phyloP scores from a whole-genome alignment of 768 basidiomycete genomes.

The Strobilomyces echinocephalus region DNA sequence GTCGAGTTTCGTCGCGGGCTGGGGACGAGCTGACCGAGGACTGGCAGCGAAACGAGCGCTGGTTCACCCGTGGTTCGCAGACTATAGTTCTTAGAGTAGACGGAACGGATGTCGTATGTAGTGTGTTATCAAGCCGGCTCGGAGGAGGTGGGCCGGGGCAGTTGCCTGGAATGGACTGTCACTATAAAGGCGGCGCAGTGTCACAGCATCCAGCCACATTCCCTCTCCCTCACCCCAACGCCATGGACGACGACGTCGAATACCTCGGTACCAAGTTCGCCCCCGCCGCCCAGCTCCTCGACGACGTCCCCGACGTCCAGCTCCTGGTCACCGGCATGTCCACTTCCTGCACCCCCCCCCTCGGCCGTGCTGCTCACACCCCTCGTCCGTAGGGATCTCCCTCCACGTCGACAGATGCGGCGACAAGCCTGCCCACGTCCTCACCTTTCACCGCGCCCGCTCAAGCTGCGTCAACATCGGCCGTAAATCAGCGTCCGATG shows the following conservation, averaged over 20 bases:
- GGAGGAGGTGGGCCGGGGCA: slow-evolving; percentile 7
- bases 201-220: slow-evolving; percentile 25
- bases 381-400: slow-evolving; percentile 44
- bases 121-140: neutral
- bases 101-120: neutral
- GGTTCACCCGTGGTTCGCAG: slow-evolving; percentile 45
- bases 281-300: slow-evolving; percentile 24
- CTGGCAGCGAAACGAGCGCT: slow-evolving; percentile 53
- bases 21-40: slow-evolving; percentile 1
- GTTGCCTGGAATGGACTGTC: slow-evolving; percentile 24
- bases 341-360: slow-evolving; percentile 4
- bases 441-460: slow-evolving; percentile 50
- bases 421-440: slow-evolving; percentile 38
- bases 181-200: slow-evolving; percentile 30
- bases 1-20: slow-evolving; percentile 14
- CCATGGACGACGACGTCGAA: slow-evolving; percentile 58
- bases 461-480: slow-evolving; percentile 59
- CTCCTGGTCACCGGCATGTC: slow-evolving; percentile 43
- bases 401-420: slow-evolving; percentile 54
- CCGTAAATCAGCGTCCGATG: slow-evolving; percentile 53
- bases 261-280: slow-evolving; percentile 47
- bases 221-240: slow-evolving; percentile 11
- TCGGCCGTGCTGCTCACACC: slow-evolving; percentile 9
- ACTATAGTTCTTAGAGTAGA: slow-evolving; percentile 35
- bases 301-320: slow-evolving; percentile 18